phyloP scores from a whole-genome alignment of 768 basidiomycete genomes.

The Tricholoma hemisulphureum region DNA sequence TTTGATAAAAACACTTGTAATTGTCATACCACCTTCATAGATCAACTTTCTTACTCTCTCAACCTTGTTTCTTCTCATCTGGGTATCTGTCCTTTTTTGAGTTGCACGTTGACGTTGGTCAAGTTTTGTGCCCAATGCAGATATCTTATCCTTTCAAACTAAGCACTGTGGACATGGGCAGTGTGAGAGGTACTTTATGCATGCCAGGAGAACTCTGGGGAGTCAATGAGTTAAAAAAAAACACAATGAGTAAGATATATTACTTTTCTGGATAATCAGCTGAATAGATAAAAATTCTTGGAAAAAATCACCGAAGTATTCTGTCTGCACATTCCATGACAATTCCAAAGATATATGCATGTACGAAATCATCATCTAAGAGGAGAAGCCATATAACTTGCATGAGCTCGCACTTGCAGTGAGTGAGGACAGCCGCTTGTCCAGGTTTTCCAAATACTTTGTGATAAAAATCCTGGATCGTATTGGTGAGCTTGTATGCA shows the following conservation, averaged over 20 bases:
- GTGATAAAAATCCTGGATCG: constrained; percentile 19
- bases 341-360: constrained; percentile 30
- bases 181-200: too few species aligned
- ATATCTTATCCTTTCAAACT: constrained; percentile 17
- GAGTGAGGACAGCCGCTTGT: constrained; percentile 20
- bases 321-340: constrained; percentile 32
- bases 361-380: constrained; percentile 23
- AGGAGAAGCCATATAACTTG: too few species aligned
- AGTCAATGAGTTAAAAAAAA: not conserved
- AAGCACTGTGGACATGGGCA: constrained; percentile 27
- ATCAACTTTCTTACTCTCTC: too few species aligned
- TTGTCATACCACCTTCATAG: too few species aligned
- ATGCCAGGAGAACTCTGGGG: too few species aligned
- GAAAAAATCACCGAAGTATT: constrained; percentile 26
- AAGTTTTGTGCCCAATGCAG: constrained; percentile 21
- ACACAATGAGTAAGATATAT: not conserved
- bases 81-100: too few species aligned
- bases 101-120: constrained; percentile 10
- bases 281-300: constrained; percentile 32
- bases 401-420: too few species aligned
- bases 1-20: too few species aligned
- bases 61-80: too few species aligned
- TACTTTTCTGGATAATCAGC: constrained; percentile 38
- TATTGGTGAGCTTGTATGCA: constrained; percentile 24
- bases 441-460: constrained; percentile 8